Percentiles rank a stretch among this genome's conserved stretches.
Conservation (phyloP, 106 monocot species). For the Platanthera guangdongensis region DNA sequence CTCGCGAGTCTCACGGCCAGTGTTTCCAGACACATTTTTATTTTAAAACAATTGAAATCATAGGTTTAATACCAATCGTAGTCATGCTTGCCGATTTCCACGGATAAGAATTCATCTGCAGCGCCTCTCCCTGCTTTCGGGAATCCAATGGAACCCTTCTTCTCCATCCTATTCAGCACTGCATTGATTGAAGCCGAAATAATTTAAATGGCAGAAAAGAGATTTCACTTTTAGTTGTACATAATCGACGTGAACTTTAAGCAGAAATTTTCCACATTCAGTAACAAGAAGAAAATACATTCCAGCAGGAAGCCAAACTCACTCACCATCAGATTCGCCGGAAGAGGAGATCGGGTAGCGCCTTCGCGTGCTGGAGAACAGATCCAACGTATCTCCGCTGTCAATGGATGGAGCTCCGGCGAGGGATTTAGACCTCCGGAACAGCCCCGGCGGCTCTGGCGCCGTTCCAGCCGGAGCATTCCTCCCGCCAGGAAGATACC, state of each 20-base stretch:
- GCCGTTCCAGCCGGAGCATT: neutral
- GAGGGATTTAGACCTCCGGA: neutral
- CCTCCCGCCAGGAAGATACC: neutral
- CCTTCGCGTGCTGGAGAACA: neutral
- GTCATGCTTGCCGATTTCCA: slow-evolving; percentile 22
- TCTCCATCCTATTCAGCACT: slow-evolving; percentile 2
- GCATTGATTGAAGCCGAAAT: neutral
- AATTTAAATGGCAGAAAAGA: neutral
- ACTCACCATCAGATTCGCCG: slow-evolving; percentile 4
- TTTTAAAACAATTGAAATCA: neutral
- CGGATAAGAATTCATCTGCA: slow-evolving; percentile 16
- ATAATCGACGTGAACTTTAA: neutral
- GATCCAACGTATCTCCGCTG: neutral
- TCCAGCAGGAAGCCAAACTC: neutral
- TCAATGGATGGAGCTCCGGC: neutral
- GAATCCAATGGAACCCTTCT: neutral
- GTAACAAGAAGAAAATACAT: neutral
- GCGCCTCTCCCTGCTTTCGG: slow-evolving; percentile 4
- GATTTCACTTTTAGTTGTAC: neutral
- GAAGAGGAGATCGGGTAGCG: neutral
- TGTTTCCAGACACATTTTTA: neutral
- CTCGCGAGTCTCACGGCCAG: neutral
- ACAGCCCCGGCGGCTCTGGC: neutral
- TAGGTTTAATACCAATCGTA: slow-evolving; percentile 22
- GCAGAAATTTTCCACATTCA: neutral